Base-by-base conservation (phyloP, 2,329 filamentous ascomycete genomes). In the Sarocladium brachiariae region DNA sequence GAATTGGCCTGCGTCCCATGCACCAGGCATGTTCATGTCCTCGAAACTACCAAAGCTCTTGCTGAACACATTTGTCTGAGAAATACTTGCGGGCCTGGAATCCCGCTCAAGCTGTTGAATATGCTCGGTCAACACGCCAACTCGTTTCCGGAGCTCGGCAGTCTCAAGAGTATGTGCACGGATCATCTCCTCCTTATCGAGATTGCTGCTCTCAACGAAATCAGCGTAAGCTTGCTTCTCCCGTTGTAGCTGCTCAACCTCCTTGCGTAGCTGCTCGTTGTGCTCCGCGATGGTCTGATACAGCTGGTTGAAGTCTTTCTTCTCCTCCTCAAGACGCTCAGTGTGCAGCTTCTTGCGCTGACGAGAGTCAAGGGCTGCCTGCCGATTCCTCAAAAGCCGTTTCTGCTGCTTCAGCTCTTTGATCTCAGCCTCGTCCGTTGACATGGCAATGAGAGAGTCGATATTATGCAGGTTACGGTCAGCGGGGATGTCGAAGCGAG, bases 371-470 rank as follows among this genome's bases (percentile, higher is more conserved):
- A 99, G 86, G 58, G 93, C 93, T 70, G 93, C 93, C 74, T 97
- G 92, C 63, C 93, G 84, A 72, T 99, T 99, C 63, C 93, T 82
- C 56, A 99, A 76, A 55, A 99, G 76, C 54, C 93, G 85, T 77
- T 97, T 97, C 70, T 96, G 93, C 67, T 96, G 90, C 80, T 99
- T 99, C 62, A 99, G 78, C 72, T 97, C 91, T 77, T 96, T 97
- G 74, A 96, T 87, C 73, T 95, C 86, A 57, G 93, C 84, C 63
- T 97, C 92, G 67, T 95, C 86, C 51, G 82, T 89, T 31, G 89
- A 92, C 69, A 89, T 84, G 50, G 85, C 78, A 68, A 99, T 97
- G 63, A 97, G 78, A 54, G 89, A 80, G 68, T 99, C 93, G 70
- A 99, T 97, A 71, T 95, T 97, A 75, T 81, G 84, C 59, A 99